phyloP scores from a whole-genome alignment of 1,284 basidiomycete species.

The Kwoniella shivajii region DNA sequence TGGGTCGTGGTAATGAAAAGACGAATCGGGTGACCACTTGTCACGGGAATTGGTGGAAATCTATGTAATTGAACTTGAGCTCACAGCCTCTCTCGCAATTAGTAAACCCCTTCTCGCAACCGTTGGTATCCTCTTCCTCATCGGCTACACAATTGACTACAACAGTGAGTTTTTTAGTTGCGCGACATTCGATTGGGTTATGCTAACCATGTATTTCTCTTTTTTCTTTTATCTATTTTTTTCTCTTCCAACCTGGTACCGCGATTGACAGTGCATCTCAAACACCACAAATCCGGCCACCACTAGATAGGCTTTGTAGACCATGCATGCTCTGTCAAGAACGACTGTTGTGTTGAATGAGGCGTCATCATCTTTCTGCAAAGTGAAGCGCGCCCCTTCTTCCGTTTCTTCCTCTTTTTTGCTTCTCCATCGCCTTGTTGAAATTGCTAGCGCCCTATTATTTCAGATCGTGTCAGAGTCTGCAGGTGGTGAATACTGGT shows the following conservation, averaged over 20 bases:
- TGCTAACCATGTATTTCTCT: constrained; percentile 1
- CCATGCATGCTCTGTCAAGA: neutral
- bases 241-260: neutral
- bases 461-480: too few species aligned
- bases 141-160: constrained; percentile 89
- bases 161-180: constrained; percentile 70
- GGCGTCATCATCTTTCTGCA: too few species aligned
- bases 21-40: too few species aligned
- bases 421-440: too few species aligned
- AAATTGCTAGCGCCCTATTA: too few species aligned
- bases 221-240: neutral
- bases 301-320: constrained; percentile 34
- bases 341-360: too few species aligned
- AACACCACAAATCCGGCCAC: constrained; percentile 53
- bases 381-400: too few species aligned
- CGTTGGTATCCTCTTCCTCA: constrained; percentile 73
- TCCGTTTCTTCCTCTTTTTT: too few species aligned
- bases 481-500: too few species aligned
- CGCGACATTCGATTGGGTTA: too few species aligned
- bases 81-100: constrained; percentile 40
- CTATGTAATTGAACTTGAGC: too few species aligned
- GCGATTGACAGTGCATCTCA: constrained; percentile 44
- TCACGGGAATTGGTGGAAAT: neutral
- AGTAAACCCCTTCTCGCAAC: constrained; percentile 65
- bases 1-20: neutral